Evolutionary conservation across 1,284 basidiomycete species (phyloP), one percentile per base, ranked within the genome.

Genomic region (Tilletia horrida): DNA sequence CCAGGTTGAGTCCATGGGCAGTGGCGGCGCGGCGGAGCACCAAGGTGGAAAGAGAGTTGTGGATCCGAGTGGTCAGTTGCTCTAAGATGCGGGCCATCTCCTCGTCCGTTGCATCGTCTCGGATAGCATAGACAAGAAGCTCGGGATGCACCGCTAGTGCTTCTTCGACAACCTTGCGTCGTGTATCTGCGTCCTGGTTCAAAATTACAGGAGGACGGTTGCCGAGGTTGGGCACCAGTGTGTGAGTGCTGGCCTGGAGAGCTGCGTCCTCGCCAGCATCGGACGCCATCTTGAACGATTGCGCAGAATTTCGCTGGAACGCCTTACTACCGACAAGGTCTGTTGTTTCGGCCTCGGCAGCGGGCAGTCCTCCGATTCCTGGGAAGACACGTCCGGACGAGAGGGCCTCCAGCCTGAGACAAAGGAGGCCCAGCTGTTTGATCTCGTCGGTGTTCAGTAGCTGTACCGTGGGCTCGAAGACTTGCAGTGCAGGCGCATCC

Each of bases 341-440:
- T n/a, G 40, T 9, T 11, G n/a, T 25, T 1, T 35, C 18, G 21
- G 11, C 9, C 55, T 59, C 55, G 0, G 27, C 29, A 40, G 14
- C 25, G 18, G 27, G 27, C 11, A 63, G 44, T 21, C 59, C 31
- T 43, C 42, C 25, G 18, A 75, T 61, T 16, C 69, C 72, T 0
- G 76, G 86, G 85, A 84, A 78, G 25, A 90, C 84, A 3, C 88
- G 86, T 0, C 84, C 84, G 6, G 88, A 86, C 8, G 90, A 87
- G 14, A 95, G 85, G 1, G 90, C 88, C 83, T 97, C 93, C 59
- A 96, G 85, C 11, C 93, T 88, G 43, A 96, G 84, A 75, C 90
- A 90, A 18, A 97, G 82, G 72, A 88, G 81, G 1, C 88, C 89
- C 55, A 98, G 84, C 70, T 90, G 87, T 63, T 88, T 87, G 77